A percentile compares a stretch with the other conserved stretches of the same genome.
These are phyloP conservation scores for Epichloe amarillans DNA, from an alignment of 2,329 filamentous ascomycete genomes.

Conservation along the genomic window DNA sequence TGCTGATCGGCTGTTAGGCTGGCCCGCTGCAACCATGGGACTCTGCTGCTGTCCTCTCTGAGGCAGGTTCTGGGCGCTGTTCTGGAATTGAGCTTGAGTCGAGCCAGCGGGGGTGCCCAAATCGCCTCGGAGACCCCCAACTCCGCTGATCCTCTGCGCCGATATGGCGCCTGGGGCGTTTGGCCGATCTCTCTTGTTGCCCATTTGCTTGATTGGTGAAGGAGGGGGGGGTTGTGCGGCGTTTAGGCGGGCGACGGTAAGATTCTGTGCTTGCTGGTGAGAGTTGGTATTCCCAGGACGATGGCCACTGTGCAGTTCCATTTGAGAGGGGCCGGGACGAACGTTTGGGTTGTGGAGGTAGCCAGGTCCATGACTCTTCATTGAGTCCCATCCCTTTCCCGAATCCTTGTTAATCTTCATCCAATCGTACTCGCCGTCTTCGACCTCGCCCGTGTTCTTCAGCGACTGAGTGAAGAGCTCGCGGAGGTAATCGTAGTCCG, in stretches of 20 bases:
- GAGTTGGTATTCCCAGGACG: conserved; percentile 51
- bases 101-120: conserved; percentile 76
- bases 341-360: conserved; percentile 65
- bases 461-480: conserved; percentile 93
- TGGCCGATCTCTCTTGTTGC: conserved; percentile 62
- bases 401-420: conserved; percentile 82
- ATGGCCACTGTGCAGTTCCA: conserved; percentile 68
- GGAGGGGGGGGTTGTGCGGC: conserved; percentile 79
- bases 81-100: conserved; percentile 92
- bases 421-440: conserved; percentile 99
- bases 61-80: conserved; percentile 79
- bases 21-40: conserved; percentile 40
- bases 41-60: conserved; percentile 48
- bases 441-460: conserved; percentile 86
- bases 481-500: conserved; percentile 94
- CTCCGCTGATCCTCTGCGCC: conserved; percentile 64
- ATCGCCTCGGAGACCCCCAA: conserved; percentile 54
- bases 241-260: conserved; percentile 84
- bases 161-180: conserved; percentile 61
- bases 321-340: conserved; percentile 67
- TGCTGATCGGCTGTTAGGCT: conserved; percentile 40
- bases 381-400: conserved; percentile 76
- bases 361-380: conserved; percentile 49
- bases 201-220: conserved; percentile 69
- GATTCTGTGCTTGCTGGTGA: conserved; percentile 48